Evolutionary conservation across 805 yeast species (phyloP), one percentile per base, ranked within the genome.

Genomic region (Ogataea nonfermentans): DNA sequence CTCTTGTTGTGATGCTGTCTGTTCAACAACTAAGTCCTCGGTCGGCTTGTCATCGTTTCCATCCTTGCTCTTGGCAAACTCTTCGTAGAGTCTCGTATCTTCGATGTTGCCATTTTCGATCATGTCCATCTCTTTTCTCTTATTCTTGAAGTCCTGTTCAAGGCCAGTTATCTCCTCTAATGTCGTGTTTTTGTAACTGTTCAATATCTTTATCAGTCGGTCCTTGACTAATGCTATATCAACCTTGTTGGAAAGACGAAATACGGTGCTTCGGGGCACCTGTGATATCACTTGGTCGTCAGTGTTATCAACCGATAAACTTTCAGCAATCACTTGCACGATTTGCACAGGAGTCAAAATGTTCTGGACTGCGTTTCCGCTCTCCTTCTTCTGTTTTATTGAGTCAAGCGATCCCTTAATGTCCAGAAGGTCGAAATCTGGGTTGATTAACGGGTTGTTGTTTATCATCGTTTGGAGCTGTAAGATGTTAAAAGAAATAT

Each of bases 21-120:
- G 32, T 19, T 11, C 22, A 19, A 8, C 22, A 6, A 19, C 22
- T 19, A 8, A 19, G 8, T 19, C 35, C 16, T 45, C 37, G 36
- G 53, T 43, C 32, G 47, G 39, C 42, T 48, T 14, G 35, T 29
- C 37, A 44, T 48, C 24, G 14, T 31, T 28, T 16, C 16, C 19
- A 15, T 20, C 31, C 17, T 20, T 12, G 10, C 23, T 37, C 24
- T 46, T 41, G n/a, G 46, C 34, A 36, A 56, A 54, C 43, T 62
- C 67, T 29, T 52, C 44, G 13, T 49, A 40, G 12, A 65, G 43
- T 11, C 56, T 48, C 26, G 61, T 57, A 22, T 64, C 65, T 29
- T 68, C 70, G 47, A 69, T 55, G 36, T 61, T 61, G 1, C 75
- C 74, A 25, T 56, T 54, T 35, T 67, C 72, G 11, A 71, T 68